Conservation (phyloP, 371 early-diverging fungal genomes). For the Massospora cicadina region DNA sequence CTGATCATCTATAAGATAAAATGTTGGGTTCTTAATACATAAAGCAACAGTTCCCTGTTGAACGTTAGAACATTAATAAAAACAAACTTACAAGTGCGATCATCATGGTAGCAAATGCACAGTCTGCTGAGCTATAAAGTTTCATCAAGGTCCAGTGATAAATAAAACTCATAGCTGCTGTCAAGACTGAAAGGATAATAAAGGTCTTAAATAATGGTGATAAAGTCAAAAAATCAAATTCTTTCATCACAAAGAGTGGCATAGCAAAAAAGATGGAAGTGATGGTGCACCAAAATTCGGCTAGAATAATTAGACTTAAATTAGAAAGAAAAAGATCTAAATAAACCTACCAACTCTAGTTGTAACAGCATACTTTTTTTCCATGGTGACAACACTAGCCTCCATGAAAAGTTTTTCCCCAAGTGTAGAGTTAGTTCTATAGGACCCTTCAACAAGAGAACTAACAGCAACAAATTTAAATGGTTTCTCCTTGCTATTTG, state of each 20-base stretch:
- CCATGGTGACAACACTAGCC: constrained; percentile 12
- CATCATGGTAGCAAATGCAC: constrained; percentile 22
- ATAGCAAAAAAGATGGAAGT: constrained; percentile 24
- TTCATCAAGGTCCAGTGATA: constrained; percentile 24
- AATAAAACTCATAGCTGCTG: constrained; percentile 17
- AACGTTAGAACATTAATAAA: background rate
- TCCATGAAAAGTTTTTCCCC: constrained; percentile 3
- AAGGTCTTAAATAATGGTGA: constrained; percentile 19
- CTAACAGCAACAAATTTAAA: background rate
- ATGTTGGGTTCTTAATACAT: background rate
- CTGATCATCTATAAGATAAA: background rate
- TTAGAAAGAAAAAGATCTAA: background rate
- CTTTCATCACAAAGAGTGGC: constrained; percentile 18
- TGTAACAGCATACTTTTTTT: constrained; percentile 6
- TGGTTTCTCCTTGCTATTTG: background rate
- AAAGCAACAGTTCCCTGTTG: background rate
- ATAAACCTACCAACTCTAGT: constrained; percentile 4
- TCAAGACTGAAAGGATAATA: constrained; percentile 17
- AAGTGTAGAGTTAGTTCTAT: background rate
- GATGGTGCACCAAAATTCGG: constrained; percentile 26
- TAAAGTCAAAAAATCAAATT: constrained; percentile 16
- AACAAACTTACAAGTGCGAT: constrained; percentile 3
- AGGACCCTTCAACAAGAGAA: background rate
- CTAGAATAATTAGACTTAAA: constrained; percentile 13
- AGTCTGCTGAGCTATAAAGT: constrained; percentile 23